Base-by-base conservation (phyloP, 1,284 basidiomycete genomes). In the Boletus sp. region DNA sequence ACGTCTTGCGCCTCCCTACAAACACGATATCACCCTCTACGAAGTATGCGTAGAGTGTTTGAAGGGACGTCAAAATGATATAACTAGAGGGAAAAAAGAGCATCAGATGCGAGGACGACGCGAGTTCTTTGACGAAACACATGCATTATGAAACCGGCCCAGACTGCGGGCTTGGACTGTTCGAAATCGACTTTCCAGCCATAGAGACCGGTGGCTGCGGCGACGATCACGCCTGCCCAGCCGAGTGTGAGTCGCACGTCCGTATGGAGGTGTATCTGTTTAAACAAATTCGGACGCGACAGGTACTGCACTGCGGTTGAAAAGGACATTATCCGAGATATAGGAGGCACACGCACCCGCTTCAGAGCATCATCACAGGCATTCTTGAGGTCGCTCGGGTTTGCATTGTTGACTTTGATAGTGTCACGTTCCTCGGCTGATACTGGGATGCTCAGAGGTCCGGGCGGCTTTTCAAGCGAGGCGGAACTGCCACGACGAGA, bases 311-410 rank as follows among this genome's bases (percentile, higher is more conserved):
- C 43, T 45, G 52, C 24, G 53, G 57, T 57, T 55, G 29, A 61
- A 46, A 37, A 46, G 49, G 45, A 29, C 3, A 2, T 7, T 7
- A n/a, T 31, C 2, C 9, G 7, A 20, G 20, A 57, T 35, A 15
- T 42, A 24, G 1, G 22, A 33, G 36, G 24, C 15, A 47, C 31
- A 83, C 91, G 64, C 69, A 96, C 94, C 72, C 91, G 86, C 75
- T 92, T 93, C 61, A 96, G 77, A 42, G 89, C 88, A 77, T 96
- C 94, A 72, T 97, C 95, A 64, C 91, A 89, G 15, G 94, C 86
- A 66, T 88, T 86, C 78, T 96, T 96, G 72, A 97, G 84, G 69
- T 96, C 94, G 22, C 82, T 82, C 51, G 85, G 68, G 71, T 84
- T 93, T 29, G 86, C 82, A 66, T 89, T 92, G 80, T 97, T 97